Base-by-base conservation (phyloP, 306 rosid genomes). In the Pueraria montana region DNA sequence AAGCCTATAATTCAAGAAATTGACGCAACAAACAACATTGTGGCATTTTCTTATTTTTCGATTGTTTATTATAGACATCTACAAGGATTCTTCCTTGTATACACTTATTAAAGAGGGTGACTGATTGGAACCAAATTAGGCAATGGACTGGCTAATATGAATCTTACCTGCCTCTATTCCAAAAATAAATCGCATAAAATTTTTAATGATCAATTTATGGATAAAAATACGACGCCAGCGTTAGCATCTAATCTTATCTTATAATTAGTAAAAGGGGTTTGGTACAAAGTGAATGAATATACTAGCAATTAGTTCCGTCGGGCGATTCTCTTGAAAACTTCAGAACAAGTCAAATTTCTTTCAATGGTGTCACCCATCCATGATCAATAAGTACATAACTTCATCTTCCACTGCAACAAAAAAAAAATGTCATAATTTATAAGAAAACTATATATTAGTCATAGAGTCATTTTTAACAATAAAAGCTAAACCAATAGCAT, bases 251-350 rank as follows among this genome's bases (percentile, higher is more conserved):
- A 4, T 43, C 42, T 27, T 26, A 43, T 77, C 8, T 62, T 46
- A 18, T 27, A 77, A 11, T 64, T 26, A 63, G 73, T 43, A 46
- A 65, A 78, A 65, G 36, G 50, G 52, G 21, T 48, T 64, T 32
- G 74, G 48, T 65, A 64, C 32, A n/a, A 17, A 48, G 23, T 77
- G 30, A 64, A 77, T 48, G 52, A 65, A 34, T 24, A 32, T 4
- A n/a, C n/a, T n/a, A n/a, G n/a, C n/a, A n/a, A n/a, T 34, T 3
- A 11, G 36, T 8, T 6, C 12, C 80, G n/a, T 40, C 10, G 4
- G 69, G 40, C 26, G 43, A 14, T 45, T 76, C 21, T 9, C 16
- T 77, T 30, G 8, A 8, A 61, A 50, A 24, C 23, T 46, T 46
- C 62, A 27, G 1, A 48, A 10, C 62, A 48, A 10, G 32, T 49